Base-by-base conservation (phyloP, 2,329 filamentous ascomycete species). In the Trichoderma sp. region DNA sequence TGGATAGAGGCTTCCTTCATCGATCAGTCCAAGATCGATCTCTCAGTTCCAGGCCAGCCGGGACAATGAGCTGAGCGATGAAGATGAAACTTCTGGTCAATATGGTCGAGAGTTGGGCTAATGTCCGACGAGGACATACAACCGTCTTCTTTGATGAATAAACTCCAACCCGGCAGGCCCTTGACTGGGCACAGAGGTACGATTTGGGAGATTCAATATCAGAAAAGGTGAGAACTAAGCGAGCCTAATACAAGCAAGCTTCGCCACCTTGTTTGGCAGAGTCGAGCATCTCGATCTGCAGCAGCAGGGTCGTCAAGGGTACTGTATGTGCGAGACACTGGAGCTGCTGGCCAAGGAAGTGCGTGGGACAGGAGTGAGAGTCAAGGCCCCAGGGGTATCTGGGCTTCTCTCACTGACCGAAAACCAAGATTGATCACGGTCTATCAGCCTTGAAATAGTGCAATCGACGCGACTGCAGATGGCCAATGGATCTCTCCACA, bases 281-380 rank as follows among this genome's bases (percentile, higher is more conserved):
- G 34, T 63, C 41, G 50, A 55, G 26, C 59, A 63, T 63, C 59
- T 63, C 59, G 59, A 62, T 62, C 44, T 39, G 50, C 41, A 48
- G 39, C 17, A 50, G 43, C 44, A 60, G 57, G 57, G n/a, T 28
- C 41, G 39, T 60, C 57, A 50, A 41, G 24, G 14, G 50, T 26
- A 34, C 30, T 34, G 34, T 39, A 39, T 39, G 34, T 39, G 55
- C 47, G 48, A 24, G 39, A 62, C 48, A 45, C 59, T 47, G 24
- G 50, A 47, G 28, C 41, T 21, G 50, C 30, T 21, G 41, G 34
- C 39, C 21, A 39, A 55, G 15, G 54, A 39, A 43, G 19, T 30
- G 26, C 48, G 39, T 41, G 48, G 34, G 24, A 34, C 58, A 50
- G 26, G 17, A 14, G 30, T 24, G 41, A 52, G 54, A 54, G 19